Conservation (phyloP, 805 yeast genomes). For the Vanderwaltozyma tropicalis region DNA sequence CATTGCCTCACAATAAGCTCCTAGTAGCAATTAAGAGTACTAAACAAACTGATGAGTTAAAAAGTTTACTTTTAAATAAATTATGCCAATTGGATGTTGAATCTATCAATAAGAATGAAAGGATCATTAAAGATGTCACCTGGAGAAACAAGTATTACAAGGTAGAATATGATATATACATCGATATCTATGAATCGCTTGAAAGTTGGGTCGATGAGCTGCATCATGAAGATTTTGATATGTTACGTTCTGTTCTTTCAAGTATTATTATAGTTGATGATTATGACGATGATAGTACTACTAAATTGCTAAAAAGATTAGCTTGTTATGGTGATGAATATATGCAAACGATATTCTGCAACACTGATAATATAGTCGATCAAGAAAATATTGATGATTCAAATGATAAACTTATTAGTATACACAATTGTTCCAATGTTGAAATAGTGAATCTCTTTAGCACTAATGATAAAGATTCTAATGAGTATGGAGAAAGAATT, state of each 20-base stretch:
- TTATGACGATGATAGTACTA: neutral
- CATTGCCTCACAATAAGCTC: no score
- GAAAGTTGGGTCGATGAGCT: conserved; percentile 35
- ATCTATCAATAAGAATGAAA: neutral
- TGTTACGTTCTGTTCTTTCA: conserved; percentile 34
- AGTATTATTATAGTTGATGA: conserved; percentile 34
- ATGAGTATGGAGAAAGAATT: conserved; percentile 34
- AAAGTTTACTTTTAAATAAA: neutral
- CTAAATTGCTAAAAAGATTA: neutral
- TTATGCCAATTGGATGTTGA: conserved; percentile 1
- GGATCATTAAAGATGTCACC: conserved; percentile 12
- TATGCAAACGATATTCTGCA: conserved; percentile 2
- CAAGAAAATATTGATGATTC: conserved; percentile 31
- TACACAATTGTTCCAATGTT: conserved; percentile 19
- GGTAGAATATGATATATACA: conserved; percentile 21
- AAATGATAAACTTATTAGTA: conserved; percentile 14
- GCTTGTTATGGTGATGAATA: neutral
- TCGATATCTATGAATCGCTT: conserved; percentile 20
- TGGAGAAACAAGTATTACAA: conserved; percentile 28
- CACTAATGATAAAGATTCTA: conserved; percentile 5
- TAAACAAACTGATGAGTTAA: neutral
- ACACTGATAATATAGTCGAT: conserved; percentile 5
- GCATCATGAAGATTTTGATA: conserved; percentile 27
- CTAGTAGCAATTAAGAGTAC: no score
- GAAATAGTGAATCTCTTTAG: conserved; percentile 30